Evolutionary conservation across 495 filamentous ascomycete species (phyloP).

Genomic region (Penicillium roqueforti): DNA sequence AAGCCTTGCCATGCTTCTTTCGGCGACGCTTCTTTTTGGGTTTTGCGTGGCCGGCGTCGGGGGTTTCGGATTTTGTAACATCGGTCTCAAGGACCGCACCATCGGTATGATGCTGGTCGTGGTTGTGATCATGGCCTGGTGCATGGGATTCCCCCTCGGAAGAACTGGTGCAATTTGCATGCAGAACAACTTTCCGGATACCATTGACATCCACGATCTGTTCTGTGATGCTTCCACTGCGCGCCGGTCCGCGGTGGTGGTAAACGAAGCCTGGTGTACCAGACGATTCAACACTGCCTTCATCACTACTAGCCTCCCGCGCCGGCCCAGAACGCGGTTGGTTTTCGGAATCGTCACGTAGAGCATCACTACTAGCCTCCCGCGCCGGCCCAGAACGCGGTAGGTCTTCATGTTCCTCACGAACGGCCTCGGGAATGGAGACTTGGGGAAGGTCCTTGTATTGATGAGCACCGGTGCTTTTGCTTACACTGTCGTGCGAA

Average conservation of each 20-base stretch:
- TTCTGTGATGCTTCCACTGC: conserved; percentile 86
- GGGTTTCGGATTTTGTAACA: not conserved
- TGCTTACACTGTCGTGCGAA: conserved; percentile 16
- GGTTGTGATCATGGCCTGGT: not conserved
- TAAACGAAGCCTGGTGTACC: conserved; percentile 36
- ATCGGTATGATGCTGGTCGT: not conserved
- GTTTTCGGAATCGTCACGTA: conserved; percentile 33
- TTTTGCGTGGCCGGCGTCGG: not conserved
- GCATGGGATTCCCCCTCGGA: conserved; percentile 30
- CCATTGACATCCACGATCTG: conserved; percentile 78
- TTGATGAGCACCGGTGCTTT: conserved; percentile 22
- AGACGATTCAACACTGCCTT: conserved; percentile 41
- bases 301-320: conserved; percentile 21
- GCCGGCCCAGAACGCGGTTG: conserved; percentile 13
- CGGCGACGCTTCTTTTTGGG: conserved; percentile 9
- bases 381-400: conserved; percentile 13
- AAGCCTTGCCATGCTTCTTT: conserved; percentile 8
- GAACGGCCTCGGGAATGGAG: conserved; percentile 36
- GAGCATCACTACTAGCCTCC: conserved; percentile 20
- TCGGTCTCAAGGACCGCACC: not conserved
- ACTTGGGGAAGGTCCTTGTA: conserved; percentile 28
- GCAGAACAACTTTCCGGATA: conserved; percentile 79
- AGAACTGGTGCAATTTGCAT: conserved; percentile 58
- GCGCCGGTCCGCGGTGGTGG: conserved; percentile 50
- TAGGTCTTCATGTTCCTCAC: conserved; percentile 36